Evolutionary conservation across 2,329 filamentous ascomycete species (phyloP), one percentile per base, ranked within the genome.

Genomic region (Fusarium abutilonis): DNA sequence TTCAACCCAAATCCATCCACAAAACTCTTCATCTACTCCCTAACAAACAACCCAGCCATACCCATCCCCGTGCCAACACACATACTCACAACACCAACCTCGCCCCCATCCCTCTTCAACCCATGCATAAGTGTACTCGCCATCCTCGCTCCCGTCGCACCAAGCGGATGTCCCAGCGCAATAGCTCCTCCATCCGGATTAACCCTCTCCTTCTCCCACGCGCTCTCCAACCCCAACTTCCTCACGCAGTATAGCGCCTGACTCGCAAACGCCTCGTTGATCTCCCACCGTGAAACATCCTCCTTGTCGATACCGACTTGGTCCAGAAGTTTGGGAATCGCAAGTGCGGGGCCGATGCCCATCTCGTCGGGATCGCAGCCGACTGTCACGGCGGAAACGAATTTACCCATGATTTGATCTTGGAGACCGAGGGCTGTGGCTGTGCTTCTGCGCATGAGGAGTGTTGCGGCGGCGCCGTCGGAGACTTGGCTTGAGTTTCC

Each of bases 151-250:
- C 92, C 92, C 6, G 93, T 97, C 29, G 93, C 93, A 42, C 94
- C 93, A 1, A 97, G 83, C 6, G 93, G 93, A 75, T 97, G 94
- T 2, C 94, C 94, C 21, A 97, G 79, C n/a, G 94, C 93, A 75
- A 97, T 97, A 3, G 93, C 94, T 29, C 94, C 93, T 59, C 94
- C 94, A 70, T 96, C 93, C 1, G 92, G 92, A 77, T 98, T 98
- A 15, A 97, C 90, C 77, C 85, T 89, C 8, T 85, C 86, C 52
- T 85, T 77, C 67, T 88, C 83, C 78, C 81, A 87, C 66, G 71
- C 85, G 70, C 78, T 74, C 74, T 87, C 87, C 17, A 94, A 78
- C 0, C 88, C 89, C 10, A 95, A 73, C 70, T 86, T 83, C 58
- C 92, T 80, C 41, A 94, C 78, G 69, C 89, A 93, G 77, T 96